Percentiles rank a stretch among this genome's conserved stretches.
phyloP scores from a whole-genome alignment of 163 green algal species.

The Scenedesmus sp. region DNA sequence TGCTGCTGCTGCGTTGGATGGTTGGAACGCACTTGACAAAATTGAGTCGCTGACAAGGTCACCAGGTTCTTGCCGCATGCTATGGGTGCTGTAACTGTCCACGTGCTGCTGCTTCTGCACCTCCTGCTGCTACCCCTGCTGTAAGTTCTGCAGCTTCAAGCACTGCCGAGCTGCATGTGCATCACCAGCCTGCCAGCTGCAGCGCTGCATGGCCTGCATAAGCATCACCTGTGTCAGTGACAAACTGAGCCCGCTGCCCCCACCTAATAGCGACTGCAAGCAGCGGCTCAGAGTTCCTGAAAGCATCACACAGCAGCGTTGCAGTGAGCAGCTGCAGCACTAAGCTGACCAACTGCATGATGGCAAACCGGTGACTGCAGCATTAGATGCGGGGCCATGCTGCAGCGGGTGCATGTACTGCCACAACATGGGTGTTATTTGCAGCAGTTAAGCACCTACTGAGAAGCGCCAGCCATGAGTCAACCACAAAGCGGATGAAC shows the following conservation, averaged over 20 bases:
- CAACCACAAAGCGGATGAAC: constrained; percentile 30
- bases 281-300: constrained; percentile 18
- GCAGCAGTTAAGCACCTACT: constrained; percentile 6
- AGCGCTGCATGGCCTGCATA: background rate
- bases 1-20: no score
- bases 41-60: no score
- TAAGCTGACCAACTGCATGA: background rate
- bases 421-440: background rate
- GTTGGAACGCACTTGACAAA: no score
- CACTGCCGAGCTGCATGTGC: background rate
- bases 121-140: no score
- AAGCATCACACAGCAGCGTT: background rate
- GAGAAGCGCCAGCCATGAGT: constrained; percentile 35
- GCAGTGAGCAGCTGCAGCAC: background rate
- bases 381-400: background rate
- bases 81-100: no score
- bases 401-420: background rate
- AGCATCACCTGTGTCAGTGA: constrained; percentile 30
- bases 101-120: no score
- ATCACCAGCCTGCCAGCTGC: background rate
- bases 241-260: background rate
- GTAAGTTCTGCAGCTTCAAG: background rate
- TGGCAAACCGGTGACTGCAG: background rate
- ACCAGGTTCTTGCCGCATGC: no score
- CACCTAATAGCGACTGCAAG: constrained; percentile 29